Percentiles rank a stretch among this genome's conserved stretches.
These are phyloP conservation scores for Kwoniella heveanensis DNA, from an alignment of 768 basidiomycete species.

Conservation along the genomic window DNA sequence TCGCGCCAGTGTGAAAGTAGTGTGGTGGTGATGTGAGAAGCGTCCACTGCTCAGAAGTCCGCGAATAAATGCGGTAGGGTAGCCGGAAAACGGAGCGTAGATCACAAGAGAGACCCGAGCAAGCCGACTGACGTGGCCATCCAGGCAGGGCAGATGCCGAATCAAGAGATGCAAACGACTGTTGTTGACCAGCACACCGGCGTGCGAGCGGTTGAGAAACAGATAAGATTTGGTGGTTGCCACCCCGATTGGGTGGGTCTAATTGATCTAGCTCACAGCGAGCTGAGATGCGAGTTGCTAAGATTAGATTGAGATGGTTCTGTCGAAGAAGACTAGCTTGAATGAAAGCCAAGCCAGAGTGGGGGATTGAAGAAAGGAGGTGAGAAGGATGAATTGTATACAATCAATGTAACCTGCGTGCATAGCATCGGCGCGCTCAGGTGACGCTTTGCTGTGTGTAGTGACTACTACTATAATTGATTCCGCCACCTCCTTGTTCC, in stretches of 20 bases:
- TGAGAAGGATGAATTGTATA: neutral
- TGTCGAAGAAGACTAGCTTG: neutral
- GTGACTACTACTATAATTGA: neutral
- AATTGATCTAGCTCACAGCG: too few species aligned
- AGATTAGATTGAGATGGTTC: neutral
- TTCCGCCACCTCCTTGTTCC: neutral
- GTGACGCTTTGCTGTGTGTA: neutral
- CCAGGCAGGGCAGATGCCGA: too few species aligned
- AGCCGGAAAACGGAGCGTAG: too few species aligned
- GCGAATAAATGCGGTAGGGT: too few species aligned
- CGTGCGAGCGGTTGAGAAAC: neutral
- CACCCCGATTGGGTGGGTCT: neutral
- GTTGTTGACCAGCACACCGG: neutral
- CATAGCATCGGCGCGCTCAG: too few species aligned
- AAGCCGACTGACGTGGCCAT: too few species aligned
- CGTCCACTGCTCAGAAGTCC: too few species aligned
- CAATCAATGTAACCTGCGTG: neutral
- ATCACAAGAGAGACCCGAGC: too few species aligned
- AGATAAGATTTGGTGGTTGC: neutral
- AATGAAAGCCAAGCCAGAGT: neutral
- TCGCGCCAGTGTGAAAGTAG: too few species aligned
- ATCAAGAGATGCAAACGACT: too few species aligned
- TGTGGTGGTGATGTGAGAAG: too few species aligned
- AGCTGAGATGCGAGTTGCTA: neutral
- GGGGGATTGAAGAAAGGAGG: conserved; percentile 1